A percentile compares a stretch with the other conserved stretches of the same genome.
Evolutionary conservation across 345 rosid genomes (phyloP).

Genomic region (Populus simonii): DNA sequence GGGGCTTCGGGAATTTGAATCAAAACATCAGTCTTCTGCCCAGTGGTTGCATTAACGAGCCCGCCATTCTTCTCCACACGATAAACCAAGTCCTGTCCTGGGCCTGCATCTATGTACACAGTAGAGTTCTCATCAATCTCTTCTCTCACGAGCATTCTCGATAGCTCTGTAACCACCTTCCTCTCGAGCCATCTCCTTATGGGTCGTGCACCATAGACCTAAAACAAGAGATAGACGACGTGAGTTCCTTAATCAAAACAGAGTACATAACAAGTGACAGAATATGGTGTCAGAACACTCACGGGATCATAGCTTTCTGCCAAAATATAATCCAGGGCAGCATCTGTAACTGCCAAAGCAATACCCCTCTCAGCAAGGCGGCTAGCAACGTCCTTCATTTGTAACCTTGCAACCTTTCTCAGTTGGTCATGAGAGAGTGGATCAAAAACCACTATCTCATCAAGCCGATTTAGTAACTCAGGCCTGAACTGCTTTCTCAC

Average conservation of each 20-base stretch:
- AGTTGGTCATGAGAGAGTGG: constrained; percentile 89
- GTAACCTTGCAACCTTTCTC: constrained; percentile 72
- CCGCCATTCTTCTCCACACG: constrained; percentile 77
- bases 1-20: constrained; percentile 51
- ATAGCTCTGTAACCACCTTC: constrained; percentile 84
- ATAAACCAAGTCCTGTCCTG: constrained; percentile 42
- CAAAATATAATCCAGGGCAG: constrained; percentile 66
- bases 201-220: constrained; percentile 92
- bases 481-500: constrained; percentile 86
- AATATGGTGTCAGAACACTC: constrained; percentile 18
- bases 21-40: constrained; percentile 63
- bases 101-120: constrained; percentile 63
- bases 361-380: constrained; percentile 84
- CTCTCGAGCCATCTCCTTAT: constrained; percentile 94
- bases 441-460: constrained; percentile 84
- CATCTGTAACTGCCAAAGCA: constrained; percentile 79
- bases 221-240: neutral
- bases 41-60: constrained; percentile 64
- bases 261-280: neutral
- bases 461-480: constrained; percentile 79
- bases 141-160: constrained; percentile 74
- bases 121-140: constrained; percentile 88
- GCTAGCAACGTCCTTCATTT: constrained; percentile 78
- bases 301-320: constrained; percentile 88
- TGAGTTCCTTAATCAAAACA: neutral